Percentiles rank a stretch among this genome's conserved stretches.
Evolutionary conservation across 23 red algal genomes (phyloP).

Genomic region (Gracilaria gracilis): DNA sequence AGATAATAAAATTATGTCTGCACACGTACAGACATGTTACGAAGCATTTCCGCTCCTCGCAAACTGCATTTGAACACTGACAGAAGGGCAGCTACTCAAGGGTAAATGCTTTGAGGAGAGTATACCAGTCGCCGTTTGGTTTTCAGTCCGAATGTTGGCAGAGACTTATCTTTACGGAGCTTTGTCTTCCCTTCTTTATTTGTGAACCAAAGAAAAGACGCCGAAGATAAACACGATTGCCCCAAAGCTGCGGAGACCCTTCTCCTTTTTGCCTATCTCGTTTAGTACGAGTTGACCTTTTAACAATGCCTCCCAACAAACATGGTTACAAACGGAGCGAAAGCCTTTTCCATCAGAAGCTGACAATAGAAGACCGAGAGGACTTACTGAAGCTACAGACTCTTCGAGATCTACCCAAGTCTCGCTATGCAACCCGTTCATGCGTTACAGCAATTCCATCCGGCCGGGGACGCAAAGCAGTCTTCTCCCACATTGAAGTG

Average conservation of each 20-base stretch:
- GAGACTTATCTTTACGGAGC: too few species aligned
- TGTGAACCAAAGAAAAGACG: too few species aligned
- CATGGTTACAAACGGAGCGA: conserved; percentile 30
- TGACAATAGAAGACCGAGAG: conserved; percentile 49
- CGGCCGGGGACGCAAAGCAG: conserved; percentile 50
- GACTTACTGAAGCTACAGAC: conserved; percentile 62
- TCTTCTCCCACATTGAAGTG: conserved; percentile 81
- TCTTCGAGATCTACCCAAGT: conserved; percentile 78
- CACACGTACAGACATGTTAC: not conserved
- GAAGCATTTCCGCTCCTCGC: too few species aligned
- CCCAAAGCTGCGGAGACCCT: too few species aligned
- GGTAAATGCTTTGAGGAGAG: too few species aligned
- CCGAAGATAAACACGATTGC: too few species aligned
- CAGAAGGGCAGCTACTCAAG: not conserved
- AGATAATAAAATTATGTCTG: not conserved
- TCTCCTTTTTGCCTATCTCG: not conserved
- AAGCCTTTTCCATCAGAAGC: conserved; percentile 62
- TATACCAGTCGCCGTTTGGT: too few species aligned
- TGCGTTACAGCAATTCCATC: conserved; percentile 65
- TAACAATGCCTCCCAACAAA: not conserved
- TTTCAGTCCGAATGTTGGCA: too few species aligned
- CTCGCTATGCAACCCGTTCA: conserved; percentile 60
- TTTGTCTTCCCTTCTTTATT: not conserved
- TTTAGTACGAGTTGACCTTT: not conserved
- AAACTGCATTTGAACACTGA: not conserved